These are phyloP conservation scores for Rubia yunnanensis DNA, from an alignment of 257 asterid species.

Conservation along the genomic window DNA sequence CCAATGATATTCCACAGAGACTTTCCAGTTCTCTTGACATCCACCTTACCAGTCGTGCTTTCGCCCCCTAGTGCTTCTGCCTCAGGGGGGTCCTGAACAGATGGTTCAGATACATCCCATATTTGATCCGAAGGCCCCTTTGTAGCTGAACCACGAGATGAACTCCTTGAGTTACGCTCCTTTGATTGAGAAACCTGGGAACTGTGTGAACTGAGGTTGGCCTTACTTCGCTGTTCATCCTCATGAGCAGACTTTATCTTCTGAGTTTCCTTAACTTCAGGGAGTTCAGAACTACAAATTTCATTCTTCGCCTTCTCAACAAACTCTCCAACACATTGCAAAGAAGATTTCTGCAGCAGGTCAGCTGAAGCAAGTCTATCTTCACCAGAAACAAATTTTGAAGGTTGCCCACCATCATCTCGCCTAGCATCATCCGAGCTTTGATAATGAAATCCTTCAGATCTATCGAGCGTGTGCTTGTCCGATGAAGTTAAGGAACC, in stretches of 20 bases:
- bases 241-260: slow-evolving; percentile 26
- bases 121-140: slow-evolving; percentile 76
- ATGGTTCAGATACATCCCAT: slow-evolving; percentile 60
- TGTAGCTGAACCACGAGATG: slow-evolving; percentile 31
- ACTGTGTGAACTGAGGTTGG: slow-evolving; percentile 13
- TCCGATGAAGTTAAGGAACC: slow-evolving; percentile 18
- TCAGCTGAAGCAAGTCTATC: slow-evolving; percentile 62
- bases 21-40: slow-evolving; percentile 58
- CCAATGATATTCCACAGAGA: slow-evolving; percentile 65
- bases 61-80: slow-evolving; percentile 33
- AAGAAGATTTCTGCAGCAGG: slow-evolving; percentile 51
- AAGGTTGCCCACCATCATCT: slow-evolving; percentile 24
- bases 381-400: slow-evolving; percentile 18
- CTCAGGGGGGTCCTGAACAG: slow-evolving; percentile 25
- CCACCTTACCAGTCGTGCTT: slow-evolving; percentile 23
- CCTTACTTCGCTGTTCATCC: slow-evolving; percentile 24
- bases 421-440: slow-evolving; percentile 18
- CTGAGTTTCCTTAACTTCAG: slow-evolving; percentile 30
- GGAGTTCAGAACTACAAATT: slow-evolving; percentile 42
- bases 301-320: slow-evolving; percentile 46
- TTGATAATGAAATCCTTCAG: slow-evolving; percentile 10
- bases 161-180: slow-evolving; percentile 31
- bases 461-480: slow-evolving; percentile 15
- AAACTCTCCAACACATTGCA: slow-evolving; percentile 49
- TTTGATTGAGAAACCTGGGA: slow-evolving; percentile 36